phyloP scores from a whole-genome alignment of 2,329 filamentous ascomycete genomes.

The Aureobasidium leucospermi region DNA sequence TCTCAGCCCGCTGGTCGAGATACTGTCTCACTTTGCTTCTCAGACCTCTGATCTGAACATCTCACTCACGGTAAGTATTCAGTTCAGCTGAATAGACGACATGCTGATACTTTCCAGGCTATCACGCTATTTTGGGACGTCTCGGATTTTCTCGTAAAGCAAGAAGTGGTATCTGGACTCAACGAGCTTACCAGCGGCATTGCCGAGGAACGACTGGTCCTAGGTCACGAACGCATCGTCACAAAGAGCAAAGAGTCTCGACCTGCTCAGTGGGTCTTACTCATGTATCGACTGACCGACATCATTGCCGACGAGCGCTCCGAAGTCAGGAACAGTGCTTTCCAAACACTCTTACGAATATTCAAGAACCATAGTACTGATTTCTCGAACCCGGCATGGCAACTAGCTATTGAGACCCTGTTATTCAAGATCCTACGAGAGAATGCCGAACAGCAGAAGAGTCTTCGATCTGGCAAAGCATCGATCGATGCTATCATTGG shows the following conservation, averaged over 20 bases:
- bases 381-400: constrained; percentile 71
- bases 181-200: constrained; percentile 24
- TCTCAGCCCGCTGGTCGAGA: constrained; percentile 77
- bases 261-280: constrained; percentile 70
- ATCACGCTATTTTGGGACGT: constrained; percentile 95
- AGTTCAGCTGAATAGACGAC: no score
- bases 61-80: constrained; percentile 64
- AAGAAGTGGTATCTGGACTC: constrained; percentile 35
- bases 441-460: constrained; percentile 17
- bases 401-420: constrained; percentile 71
- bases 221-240: constrained; percentile 1
- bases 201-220: constrained; percentile 33
- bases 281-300: constrained; percentile 62
- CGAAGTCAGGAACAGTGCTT: constrained; percentile 77
- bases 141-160: constrained; percentile 69
- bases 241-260: constrained; percentile 41
- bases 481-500: neutral
- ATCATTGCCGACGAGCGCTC: constrained; percentile 65
- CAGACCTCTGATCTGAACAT: constrained; percentile 93
- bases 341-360: constrained; percentile 84
- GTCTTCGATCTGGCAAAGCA: constrained; percentile 16
- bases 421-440: constrained; percentile 64
- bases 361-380: constrained; percentile 86
- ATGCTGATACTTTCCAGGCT: constrained; percentile 45
- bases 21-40: constrained; percentile 79